A percentile compares a stretch with the other conserved stretches of the same genome.
Evolutionary conservation across 805 yeast species (phyloP).

Genomic region (Saturnispora serradocipensis): DNA sequence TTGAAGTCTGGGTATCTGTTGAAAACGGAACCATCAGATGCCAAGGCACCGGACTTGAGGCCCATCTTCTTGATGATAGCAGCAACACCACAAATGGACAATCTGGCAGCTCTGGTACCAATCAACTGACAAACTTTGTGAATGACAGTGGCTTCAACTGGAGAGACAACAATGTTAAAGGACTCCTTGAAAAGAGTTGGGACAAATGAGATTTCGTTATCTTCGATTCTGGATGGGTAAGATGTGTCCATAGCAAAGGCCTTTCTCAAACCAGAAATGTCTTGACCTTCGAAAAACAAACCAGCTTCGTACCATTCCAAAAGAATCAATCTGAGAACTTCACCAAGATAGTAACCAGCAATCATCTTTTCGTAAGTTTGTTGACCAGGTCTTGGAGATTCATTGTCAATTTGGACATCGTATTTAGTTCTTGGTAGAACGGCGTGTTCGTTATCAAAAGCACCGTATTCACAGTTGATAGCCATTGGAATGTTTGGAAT

Average conservation of each 20-base stretch:
- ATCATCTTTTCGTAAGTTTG: slow-evolving; percentile 96
- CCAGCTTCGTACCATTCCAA: slow-evolving; percentile 61
- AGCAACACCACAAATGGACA: slow-evolving; percentile 91
- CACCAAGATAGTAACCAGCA: slow-evolving; percentile 94
- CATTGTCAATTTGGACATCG: slow-evolving; percentile 70
- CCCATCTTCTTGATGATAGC: slow-evolving; percentile 86
- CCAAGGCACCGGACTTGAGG: slow-evolving; percentile 71
- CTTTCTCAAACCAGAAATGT: slow-evolving; percentile 48
- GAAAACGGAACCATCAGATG: slow-evolving; percentile 95
- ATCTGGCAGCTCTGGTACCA: slow-evolving; percentile 88
- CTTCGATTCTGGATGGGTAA: slow-evolving; percentile 77
- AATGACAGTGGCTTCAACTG: slow-evolving; percentile 71
- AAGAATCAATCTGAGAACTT: slow-evolving; percentile 71
- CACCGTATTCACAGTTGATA: slow-evolving; percentile 97
- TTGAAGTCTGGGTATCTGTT: slow-evolving; percentile 90
- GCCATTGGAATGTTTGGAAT: slow-evolving; percentile 69
- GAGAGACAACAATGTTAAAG: slow-evolving; percentile 57
- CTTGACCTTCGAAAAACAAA: slow-evolving; percentile 61
- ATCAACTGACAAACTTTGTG: slow-evolving; percentile 77
- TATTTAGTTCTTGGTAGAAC: slow-evolving; percentile 85
- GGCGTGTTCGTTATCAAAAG: slow-evolving; percentile 83
- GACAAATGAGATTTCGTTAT: slow-evolving; percentile 74
- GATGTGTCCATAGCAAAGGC: slow-evolving; percentile 83
- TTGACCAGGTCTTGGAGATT: slow-evolving; percentile 93
- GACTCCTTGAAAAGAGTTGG: slow-evolving; percentile 51